These are phyloP conservation scores for Fusarium nodosum DNA, from an alignment of 2,329 filamentous ascomycete species.

Conservation along the genomic window DNA sequence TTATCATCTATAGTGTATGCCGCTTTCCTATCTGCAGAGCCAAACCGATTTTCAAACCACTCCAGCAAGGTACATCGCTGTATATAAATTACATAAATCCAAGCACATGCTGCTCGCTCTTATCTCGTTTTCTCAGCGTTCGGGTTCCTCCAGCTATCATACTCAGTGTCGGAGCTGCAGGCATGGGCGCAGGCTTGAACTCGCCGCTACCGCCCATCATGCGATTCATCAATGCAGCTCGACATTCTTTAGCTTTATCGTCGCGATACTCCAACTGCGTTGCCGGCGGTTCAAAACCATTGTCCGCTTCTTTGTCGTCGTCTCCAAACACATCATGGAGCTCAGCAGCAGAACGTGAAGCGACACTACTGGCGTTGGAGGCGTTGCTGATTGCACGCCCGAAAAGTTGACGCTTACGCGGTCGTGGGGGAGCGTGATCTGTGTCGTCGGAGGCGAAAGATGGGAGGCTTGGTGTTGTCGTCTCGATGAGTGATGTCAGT, in stretches of 20 bases:
- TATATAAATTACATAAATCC: slow-evolving; percentile 6
- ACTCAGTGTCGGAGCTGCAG: slow-evolving; percentile 16
- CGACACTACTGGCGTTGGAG: slow-evolving; percentile 64
- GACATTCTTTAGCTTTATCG: slow-evolving; percentile 61
- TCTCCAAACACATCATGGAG: slow-evolving; percentile 49
- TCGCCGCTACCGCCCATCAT: slow-evolving; percentile 54
- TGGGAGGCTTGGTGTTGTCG: slow-evolving; percentile 38
- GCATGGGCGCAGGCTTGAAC: slow-evolving; percentile 25
- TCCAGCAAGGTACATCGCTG: slow-evolving; percentile 10
- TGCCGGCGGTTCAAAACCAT: slow-evolving; percentile 55
- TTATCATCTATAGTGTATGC: slow-evolving; percentile 4
- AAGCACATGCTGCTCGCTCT: neutral
- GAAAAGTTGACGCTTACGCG: slow-evolving; percentile 64
- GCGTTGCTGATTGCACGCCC: slow-evolving; percentile 71
- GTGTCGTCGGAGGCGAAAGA: slow-evolving; percentile 37
- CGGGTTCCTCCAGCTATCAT: slow-evolving; percentile 33
- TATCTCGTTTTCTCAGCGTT: slow-evolving; percentile 46
- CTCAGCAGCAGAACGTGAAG: slow-evolving; percentile 56
- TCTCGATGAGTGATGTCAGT: slow-evolving; percentile 60
- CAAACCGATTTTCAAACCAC: slow-evolving; percentile 7
- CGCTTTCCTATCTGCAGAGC: neutral
- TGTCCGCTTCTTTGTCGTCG: slow-evolving; percentile 43
- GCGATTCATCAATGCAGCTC: slow-evolving; percentile 60
- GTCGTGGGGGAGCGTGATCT: slow-evolving; percentile 39
- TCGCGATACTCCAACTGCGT: slow-evolving; percentile 70